Percentiles rank a stretch among this genome's conserved stretches.
These are phyloP conservation scores for Dendrobium chrysotoxum DNA, from an alignment of 106 monocot genomes.

Conservation along the genomic window DNA sequence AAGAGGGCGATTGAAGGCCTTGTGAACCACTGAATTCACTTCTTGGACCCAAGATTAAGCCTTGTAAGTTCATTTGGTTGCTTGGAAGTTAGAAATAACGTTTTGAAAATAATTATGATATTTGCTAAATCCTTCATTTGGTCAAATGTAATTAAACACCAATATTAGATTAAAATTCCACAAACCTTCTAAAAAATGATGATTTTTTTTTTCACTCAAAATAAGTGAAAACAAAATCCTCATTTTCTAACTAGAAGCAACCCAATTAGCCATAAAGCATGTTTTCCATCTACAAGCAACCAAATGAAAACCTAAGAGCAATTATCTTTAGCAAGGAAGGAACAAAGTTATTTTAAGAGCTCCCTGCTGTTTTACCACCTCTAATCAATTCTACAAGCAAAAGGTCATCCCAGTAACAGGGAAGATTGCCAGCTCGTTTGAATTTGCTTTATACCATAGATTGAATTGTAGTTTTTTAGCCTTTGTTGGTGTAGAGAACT, in stretches of 20 bases:
- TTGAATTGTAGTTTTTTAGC: background rate
- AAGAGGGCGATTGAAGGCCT: conserved; percentile 85
- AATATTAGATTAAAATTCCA: too few relatives aligned
- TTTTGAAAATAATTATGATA: too few relatives aligned
- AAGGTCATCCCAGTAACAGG: too few relatives aligned
- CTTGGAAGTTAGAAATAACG: background rate
- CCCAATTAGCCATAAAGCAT: background rate
- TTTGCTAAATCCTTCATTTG: background rate
- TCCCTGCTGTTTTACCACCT: too few relatives aligned
- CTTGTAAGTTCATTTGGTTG: too few relatives aligned
- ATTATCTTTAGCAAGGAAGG: background rate
- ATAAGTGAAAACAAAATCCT: too few relatives aligned
- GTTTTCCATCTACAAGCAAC: background rate
- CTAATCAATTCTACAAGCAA: too few relatives aligned
- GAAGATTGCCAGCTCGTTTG: too few relatives aligned
- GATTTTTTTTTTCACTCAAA: too few relatives aligned
- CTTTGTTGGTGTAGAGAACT: background rate
- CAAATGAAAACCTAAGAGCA: background rate
- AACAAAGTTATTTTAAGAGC: too few relatives aligned
- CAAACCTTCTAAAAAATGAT: too few relatives aligned
- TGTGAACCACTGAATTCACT: conserved; percentile 26
- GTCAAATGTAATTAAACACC: background rate
- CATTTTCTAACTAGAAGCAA: background rate
- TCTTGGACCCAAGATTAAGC: background rate
- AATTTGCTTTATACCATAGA: background rate